These are phyloP conservation scores for Sarocladium kiliense DNA, from an alignment of 2,329 filamentous ascomycete genomes.

Conservation along the genomic window DNA sequence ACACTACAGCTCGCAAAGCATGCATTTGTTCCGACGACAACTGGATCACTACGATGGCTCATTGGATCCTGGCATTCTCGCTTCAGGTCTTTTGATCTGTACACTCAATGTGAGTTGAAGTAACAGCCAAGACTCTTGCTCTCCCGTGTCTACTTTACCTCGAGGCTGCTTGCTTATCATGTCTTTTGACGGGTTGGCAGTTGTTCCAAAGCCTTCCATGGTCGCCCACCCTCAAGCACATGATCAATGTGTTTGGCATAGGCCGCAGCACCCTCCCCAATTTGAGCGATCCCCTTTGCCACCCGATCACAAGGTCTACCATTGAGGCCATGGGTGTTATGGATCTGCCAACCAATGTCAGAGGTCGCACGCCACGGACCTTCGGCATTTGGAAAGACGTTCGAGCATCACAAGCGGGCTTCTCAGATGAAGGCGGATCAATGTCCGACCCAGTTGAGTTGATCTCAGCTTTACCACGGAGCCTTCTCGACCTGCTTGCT, in stretches of 20 bases:
- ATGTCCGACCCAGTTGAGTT: constrained; percentile 17
- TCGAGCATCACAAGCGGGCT: not conserved
- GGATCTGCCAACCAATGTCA: constrained; percentile 13
- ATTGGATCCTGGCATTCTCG: not conserved
- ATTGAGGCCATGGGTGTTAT: constrained; percentile 15
- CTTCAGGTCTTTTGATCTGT: not conserved
- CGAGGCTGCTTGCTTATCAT: not conserved
- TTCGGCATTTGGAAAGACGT: constrained; percentile 13
- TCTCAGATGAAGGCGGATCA: not conserved
- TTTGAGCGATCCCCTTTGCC: not conserved
- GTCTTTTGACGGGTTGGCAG: not conserved
- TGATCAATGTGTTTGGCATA: not conserved
- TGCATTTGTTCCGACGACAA: not conserved
- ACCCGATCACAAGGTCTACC: not conserved
- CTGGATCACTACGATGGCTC: not conserved
- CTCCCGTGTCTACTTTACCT: not conserved
- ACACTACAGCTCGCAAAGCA: not conserved
- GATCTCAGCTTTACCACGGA: constrained; percentile 21
- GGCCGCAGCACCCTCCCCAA: not conserved
- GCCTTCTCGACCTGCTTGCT: constrained; percentile 21
- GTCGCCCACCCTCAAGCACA: not conserved
- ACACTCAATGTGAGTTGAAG: not conserved
- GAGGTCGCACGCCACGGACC: constrained; percentile 11
- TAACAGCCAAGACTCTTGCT: no score
- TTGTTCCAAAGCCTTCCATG: not conserved